Conservation (phyloP, 2,329 filamentous ascomycete species). For the Cercospora nicotianae region DNA sequence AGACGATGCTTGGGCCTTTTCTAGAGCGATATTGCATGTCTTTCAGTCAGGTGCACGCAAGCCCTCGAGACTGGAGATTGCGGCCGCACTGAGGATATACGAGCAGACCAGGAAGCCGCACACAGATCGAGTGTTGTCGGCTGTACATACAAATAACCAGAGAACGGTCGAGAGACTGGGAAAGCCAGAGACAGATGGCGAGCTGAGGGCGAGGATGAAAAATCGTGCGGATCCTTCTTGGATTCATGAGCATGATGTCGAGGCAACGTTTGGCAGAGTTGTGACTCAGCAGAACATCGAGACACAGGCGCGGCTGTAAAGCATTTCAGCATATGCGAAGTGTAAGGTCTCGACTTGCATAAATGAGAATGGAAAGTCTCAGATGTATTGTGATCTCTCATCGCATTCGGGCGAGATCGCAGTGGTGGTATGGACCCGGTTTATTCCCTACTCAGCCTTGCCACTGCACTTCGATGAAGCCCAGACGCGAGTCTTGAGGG, state of each 20-base stretch:
- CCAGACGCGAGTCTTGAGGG: not conserved
- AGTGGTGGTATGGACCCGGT: not conserved
- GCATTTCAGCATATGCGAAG: not conserved
- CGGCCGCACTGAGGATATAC: constrained; percentile 37
- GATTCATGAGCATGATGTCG: constrained; percentile 38
- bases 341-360: not conserved
- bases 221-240: constrained; percentile 28
- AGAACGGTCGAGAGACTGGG: constrained; percentile 26
- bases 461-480: not conserved
- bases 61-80: constrained; percentile 3
- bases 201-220: constrained; percentile 30
- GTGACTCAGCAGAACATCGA: not conserved
- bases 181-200: constrained; percentile 29
- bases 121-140: constrained; percentile 35
- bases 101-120: constrained; percentile 40
- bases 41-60: constrained; percentile 5
- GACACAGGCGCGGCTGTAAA: not conserved
- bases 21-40: constrained; percentile 13
- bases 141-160: constrained; percentile 31
- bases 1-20: constrained; percentile 41
- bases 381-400: too few relatives aligned
- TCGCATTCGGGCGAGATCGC: not conserved
- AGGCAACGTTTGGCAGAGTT: constrained; percentile 7
- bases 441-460: not conserved
- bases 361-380: not conserved